Percentiles rank a stretch among this genome's conserved stretches.
Conservation (phyloP, 805 yeast species). For the Cyberlindnera mrakii region DNA sequence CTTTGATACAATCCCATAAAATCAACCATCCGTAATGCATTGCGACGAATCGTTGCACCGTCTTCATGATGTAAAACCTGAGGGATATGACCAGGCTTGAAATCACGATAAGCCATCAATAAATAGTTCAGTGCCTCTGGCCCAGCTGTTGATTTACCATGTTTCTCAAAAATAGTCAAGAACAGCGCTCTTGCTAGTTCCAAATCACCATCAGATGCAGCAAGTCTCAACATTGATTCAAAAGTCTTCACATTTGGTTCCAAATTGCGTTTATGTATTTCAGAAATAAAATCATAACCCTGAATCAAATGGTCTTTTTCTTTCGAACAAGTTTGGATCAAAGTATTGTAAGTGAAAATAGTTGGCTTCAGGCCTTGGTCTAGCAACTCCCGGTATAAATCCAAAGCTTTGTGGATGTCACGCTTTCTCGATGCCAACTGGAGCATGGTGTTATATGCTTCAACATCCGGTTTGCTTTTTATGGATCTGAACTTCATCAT, state of each 20-base stretch:
- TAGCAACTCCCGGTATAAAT: conserved; percentile 67
- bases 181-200: conserved; percentile 64
- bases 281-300: conserved; percentile 78
- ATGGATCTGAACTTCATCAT: conserved; percentile 76
- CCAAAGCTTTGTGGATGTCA: conserved; percentile 69
- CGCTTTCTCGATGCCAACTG: conserved; percentile 55
- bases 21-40: conserved; percentile 37
- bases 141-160: conserved; percentile 2
- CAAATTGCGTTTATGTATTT: conserved; percentile 44
- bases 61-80: conserved; percentile 35
- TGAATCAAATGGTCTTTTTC: conserved; percentile 38
- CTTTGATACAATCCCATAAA: conserved; percentile 25
- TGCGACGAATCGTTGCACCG: conserved; percentile 42
- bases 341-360: conserved; percentile 41
- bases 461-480: conserved; percentile 58
- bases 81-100: conserved; percentile 26
- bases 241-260: conserved; percentile 41
- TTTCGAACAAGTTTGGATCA: conserved; percentile 65
- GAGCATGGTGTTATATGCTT: conserved; percentile 68
- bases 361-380: conserved; percentile 31
- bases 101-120: conserved; percentile 44
- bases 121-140: conserved; percentile 27
- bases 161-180: conserved; percentile 35
- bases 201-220: conserved; percentile 78
- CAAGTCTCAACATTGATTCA: conserved; percentile 65